Base-by-base conservation (phyloP, 495 filamentous ascomycete species). In the Entonaema liquescens region DNA sequence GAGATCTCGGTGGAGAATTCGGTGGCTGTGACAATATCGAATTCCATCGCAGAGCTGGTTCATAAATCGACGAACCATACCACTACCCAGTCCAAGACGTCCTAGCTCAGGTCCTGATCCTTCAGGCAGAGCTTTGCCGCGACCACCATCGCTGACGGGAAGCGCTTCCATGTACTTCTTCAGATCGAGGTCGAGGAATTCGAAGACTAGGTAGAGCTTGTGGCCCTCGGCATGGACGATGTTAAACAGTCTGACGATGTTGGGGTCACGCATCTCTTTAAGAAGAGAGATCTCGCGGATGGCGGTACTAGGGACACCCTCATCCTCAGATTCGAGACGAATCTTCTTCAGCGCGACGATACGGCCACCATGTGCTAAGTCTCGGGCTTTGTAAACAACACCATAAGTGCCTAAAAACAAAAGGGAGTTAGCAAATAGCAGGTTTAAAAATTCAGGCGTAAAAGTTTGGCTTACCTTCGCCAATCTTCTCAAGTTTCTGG, bases 101-200 rank as follows among this genome's bases (percentile, higher is more conserved):
- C 86, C 85, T 44, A 92, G 79, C 70, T 87, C 86, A n/a, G 86
- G 78, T 28, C 86, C 86, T 21, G 90, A 86, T 17, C 93, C 93
- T 71, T 97, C 92, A 7, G 94, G 93, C 21, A 98, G 83, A 31
- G 94, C 87, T 82, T 94, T 96, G 64, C 93, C 94, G 49, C 94
- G 87, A 26, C 94, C 94, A 70, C 94, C 94, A 76, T 98, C 92
- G 72, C 88, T 91, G 50, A 95, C 88, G 6, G 95, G 95, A 52
- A 99, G 88, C 42, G 94, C 90, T 81, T 99, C 95, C 96, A 99
- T 98, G 83, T 98, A 98, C 79, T 97, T 97, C 84, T 99, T 98
- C 53, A 98, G 82, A 73, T 98, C 94, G 42, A 94, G 86, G 75
- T 98, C 94, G 70, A 98, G 89, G 80, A 93, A 98, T 76, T 98